These are phyloP conservation scores for Cladophialophora immunda DNA, from an alignment of 2,329 filamentous ascomycete species.

Conservation along the genomic window DNA sequence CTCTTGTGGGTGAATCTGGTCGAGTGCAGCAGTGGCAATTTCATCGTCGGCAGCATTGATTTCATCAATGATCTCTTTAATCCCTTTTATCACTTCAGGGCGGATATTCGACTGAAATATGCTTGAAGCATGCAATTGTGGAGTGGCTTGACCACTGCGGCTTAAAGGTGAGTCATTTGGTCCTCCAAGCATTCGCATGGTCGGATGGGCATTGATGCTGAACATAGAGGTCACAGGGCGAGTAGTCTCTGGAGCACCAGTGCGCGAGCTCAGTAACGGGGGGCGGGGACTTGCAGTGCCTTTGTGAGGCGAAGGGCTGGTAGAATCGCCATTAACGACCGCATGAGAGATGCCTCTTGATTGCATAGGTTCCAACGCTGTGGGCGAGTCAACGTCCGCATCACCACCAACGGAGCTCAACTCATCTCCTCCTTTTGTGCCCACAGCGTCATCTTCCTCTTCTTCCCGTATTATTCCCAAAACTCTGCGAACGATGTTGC, in stretches of 20 bases:
- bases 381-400: constrained; percentile 59
- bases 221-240: constrained; percentile 76
- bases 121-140: constrained; percentile 43
- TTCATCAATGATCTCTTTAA: constrained; percentile 95
- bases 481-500: constrained; percentile 91
- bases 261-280: constrained; percentile 67
- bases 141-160: constrained; percentile 45
- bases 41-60: constrained; percentile 92
- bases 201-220: constrained; percentile 79
- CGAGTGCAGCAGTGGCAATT: constrained; percentile 85
- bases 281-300: constrained; percentile 57
- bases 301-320: constrained; percentile 42
- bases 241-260: constrained; percentile 63
- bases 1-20: constrained; percentile 93
- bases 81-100: constrained; percentile 90
- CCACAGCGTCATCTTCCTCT: constrained; percentile 75
- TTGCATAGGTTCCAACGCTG: constrained; percentile 42
- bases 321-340: constrained; percentile 23
- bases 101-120: constrained; percentile 71
- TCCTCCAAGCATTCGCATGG: constrained; percentile 42
- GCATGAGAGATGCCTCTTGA: constrained; percentile 20
- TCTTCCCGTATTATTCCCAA: constrained; percentile 92
- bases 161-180: constrained; percentile 49
- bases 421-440: constrained; percentile 56
- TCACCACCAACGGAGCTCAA: constrained; percentile 65